phyloP scores from a whole-genome alignment of 305 asterid genomes.

The Fraxinus greggii region DNA sequence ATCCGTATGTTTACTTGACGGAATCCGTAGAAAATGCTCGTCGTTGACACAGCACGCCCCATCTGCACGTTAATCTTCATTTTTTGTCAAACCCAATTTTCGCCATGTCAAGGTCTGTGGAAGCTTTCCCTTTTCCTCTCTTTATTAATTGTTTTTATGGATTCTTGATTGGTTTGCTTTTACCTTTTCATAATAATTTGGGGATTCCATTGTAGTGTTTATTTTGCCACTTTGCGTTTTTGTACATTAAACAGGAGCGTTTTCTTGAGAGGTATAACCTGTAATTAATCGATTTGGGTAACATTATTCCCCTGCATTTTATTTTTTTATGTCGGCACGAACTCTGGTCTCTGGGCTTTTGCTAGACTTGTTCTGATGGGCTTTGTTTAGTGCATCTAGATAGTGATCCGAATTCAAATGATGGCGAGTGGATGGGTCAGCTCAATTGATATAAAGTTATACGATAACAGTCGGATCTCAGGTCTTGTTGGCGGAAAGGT shows the following conservation, averaged over 20 bases:
- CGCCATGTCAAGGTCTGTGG: constrained; percentile 47
- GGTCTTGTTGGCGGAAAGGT: neutral
- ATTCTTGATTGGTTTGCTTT: neutral
- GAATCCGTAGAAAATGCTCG: constrained; percentile 35
- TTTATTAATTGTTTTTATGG: neutral
- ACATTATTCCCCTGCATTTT: neutral
- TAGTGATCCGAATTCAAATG: neutral
- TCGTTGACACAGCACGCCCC: constrained; percentile 30
- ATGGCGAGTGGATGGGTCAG: neutral
- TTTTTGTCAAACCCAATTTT: constrained; percentile 21
- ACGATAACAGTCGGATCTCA: neutral
- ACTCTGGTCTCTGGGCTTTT: neutral
- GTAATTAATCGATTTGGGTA: neutral
- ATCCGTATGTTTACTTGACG: constrained; percentile 24
- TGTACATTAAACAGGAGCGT: neutral
- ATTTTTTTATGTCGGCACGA: neutral
- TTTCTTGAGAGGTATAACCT: neutral
- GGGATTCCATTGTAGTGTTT: neutral
- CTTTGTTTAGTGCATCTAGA: neutral
- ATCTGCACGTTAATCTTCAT: constrained; percentile 23
- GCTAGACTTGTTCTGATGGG: neutral
- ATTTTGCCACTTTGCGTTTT: neutral
- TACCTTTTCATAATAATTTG: neutral
- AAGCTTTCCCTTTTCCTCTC: neutral
- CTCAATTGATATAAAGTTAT: neutral